These are phyloP conservation scores for Globisporangium emineosum DNA, from an alignment of 352 stramenopile species.

Conservation along the genomic window DNA sequence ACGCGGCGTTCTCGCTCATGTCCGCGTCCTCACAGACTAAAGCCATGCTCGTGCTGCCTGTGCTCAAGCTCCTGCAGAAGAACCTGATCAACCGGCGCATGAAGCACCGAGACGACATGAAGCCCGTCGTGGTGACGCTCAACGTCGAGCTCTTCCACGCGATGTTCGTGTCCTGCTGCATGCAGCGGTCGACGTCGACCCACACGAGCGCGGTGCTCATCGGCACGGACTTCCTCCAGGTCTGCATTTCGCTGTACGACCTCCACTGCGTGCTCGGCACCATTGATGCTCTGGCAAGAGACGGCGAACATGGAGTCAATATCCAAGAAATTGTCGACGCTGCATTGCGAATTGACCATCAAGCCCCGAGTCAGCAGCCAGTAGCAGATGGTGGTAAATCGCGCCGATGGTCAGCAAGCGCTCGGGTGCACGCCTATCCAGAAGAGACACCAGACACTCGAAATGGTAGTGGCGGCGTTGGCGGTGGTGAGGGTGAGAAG, in stretches of 20 bases:
- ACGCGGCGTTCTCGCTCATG: slow-evolving; percentile 25
- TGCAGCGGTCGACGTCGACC: slow-evolving; percentile 29
- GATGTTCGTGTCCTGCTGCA: slow-evolving; percentile 40
- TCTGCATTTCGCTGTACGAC: slow-evolving; percentile 34
- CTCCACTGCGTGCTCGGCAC: slow-evolving; percentile 14
- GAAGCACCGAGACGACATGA: slow-evolving; percentile 19
- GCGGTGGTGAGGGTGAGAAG: not conserved
- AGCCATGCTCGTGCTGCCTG: slow-evolving; percentile 23
- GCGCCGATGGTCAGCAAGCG: not conserved
- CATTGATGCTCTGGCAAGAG: not conserved
- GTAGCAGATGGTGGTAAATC: not conserved
- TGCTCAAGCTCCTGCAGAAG: slow-evolving; percentile 26
- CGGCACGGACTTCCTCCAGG: slow-evolving; percentile 30
- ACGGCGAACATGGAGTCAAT: not conserved
- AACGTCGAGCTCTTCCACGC: slow-evolving; percentile 53
- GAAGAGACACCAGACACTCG: not conserved
- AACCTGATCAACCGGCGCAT: not conserved
- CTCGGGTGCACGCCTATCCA: not conserved
- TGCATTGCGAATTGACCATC: not conserved
- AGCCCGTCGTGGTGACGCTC: slow-evolving; percentile 44
- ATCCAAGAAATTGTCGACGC: not conserved
- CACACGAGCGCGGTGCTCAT: slow-evolving; percentile 30
- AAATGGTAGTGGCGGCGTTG: too few relatives aligned
- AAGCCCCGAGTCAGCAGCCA: not conserved
- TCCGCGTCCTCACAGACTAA: slow-evolving; percentile 11